A percentile compares a stretch with the other conserved stretches of the same genome.
phyloP scores from a whole-genome alignment of 495 filamentous ascomycete genomes.

The Thozetella sp. region DNA sequence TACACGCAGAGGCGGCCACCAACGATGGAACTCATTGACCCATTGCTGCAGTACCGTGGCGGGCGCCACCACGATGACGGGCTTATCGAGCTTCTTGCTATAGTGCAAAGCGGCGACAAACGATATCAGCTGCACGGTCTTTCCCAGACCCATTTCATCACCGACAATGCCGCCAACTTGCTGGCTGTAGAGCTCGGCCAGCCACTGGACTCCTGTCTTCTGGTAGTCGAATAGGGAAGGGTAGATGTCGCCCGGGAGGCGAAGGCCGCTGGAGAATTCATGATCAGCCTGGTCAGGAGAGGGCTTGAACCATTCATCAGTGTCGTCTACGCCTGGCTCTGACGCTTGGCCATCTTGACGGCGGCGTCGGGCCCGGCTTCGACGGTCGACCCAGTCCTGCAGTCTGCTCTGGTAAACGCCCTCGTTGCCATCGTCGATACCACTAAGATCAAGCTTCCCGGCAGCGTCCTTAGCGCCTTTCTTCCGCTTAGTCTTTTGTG shows the following conservation, averaged over 20 bases:
- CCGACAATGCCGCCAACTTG: constrained; percentile 92
- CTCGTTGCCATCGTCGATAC: constrained; percentile 92
- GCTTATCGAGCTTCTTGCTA: constrained; percentile 79
- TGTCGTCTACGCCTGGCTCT: constrained; percentile 34
- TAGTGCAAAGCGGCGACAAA: constrained; percentile 91
- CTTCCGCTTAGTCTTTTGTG: constrained; percentile 37
- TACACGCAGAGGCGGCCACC: constrained; percentile 95
- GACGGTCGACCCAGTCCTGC: constrained; percentile 68
- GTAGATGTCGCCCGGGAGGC: constrained; percentile 87
- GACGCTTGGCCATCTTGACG: constrained; percentile 32
- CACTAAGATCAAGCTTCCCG: constrained; percentile 67
- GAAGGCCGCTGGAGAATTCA: constrained; percentile 71
- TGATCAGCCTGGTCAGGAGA: constrained; percentile 80
- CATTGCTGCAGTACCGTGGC: constrained; percentile 95
- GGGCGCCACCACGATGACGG: constrained; percentile 86
- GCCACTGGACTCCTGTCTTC: constrained; percentile 92
- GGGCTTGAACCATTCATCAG: constrained; percentile 81
- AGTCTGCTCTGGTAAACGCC: constrained; percentile 77
- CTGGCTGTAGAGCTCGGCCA: constrained; percentile 90
- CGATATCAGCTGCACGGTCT: constrained; percentile 90
- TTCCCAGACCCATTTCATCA: constrained; percentile 97
- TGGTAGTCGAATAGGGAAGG: constrained; percentile 93
- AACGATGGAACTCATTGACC: constrained; percentile 97
- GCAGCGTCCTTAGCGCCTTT: constrained; percentile 33
- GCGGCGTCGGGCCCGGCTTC: constrained; percentile 64